Evolutionary conservation across 1,139 yeast species (phyloP), one percentile per base, ranked within the genome.

Genomic region (Kodamaea anthophila): DNA sequence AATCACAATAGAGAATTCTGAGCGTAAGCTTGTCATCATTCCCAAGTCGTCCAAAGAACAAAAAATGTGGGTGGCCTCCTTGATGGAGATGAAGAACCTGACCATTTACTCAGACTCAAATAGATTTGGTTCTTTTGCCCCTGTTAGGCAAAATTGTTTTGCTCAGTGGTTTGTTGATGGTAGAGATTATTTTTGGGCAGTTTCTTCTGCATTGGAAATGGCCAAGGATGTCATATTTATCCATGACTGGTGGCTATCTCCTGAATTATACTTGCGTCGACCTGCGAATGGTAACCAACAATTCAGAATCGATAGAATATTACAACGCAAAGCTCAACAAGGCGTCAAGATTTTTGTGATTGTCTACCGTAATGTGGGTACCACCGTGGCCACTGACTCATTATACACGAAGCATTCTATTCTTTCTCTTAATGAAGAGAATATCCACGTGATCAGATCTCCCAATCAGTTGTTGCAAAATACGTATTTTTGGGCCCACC

Each of bases 81-180:
- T 93, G 26, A 66, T 69, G 30, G 71, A 67, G 15, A 86, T 88
- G 94, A 71, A 72, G 31, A 69, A 68, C 25, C 63, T 69, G 26
- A 73, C 91, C 0, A 57, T 70, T 2, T 91, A 96, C 94, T 62
- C 88, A 0, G 67, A 72, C 35, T 60, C 60, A 3, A 74, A 93
- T 41, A 66, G 98, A 38, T 93, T 93, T 55, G 77, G 68, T 7
- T 85, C 96, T 28, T 93, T 85, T 69, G 96, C 98, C 0, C 99
- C 99, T 0, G 75, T 88, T 1, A 65, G 99, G 40, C 59, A 75
- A 18, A 75, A 85, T 43, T 85, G 86, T 36, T 85, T 75, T 58
- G 96, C 96, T 4, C 95, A 91, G 51, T 91, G 95, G 94, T 80
- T 91, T 60, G 97, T 93, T 5, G 99, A 93, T 57, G 98, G 85